Base-by-base conservation (phyloP, 2,329 filamentous ascomycete genomes). In the Amauroascus verrucosus region DNA sequence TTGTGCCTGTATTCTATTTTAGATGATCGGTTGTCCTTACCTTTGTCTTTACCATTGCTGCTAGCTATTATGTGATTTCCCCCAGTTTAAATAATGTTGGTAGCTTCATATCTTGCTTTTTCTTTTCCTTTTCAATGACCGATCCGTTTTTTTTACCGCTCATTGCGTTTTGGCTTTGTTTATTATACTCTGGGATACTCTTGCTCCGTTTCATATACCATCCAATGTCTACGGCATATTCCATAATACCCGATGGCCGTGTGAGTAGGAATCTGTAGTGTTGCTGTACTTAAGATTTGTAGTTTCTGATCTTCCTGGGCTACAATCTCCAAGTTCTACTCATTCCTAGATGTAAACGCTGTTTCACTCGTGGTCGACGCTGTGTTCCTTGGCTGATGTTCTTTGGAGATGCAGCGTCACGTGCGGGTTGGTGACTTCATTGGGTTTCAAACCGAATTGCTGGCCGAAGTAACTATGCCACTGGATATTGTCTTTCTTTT, bases 1-100 rank as follows among this genome's bases (percentile, higher is more conserved):
- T 48, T 38, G 32, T 24, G 33, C 46, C 46, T 48, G 46, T 48
- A 48, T 48, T 48, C 46, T 48, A 48, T 48, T 48, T 48, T 37
- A 47, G 44, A 47, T 33, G 46, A 48, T 48, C 28, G 46, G 32
- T 35, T 48, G 18, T n/a, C 18, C 14, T 20, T 48, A 2, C 9
- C 33, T 47, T 22, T 48, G 40, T 2, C 14, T 48, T 14, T 26
- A 28, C 30, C n/a, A 24, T 48, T 37, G 20, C 18, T 41, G 13
- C 38, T 41, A 8, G 20, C 20, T 24, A 28, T 13, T 45, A 24
- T 37, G 46, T 7, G 46, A 48, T 48, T 48, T 35, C 46, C 32
- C 22, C 32, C 26, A 47, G n/a, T 47, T 6, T 47, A 35, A 38
- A 26, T 35, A 48, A 48, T 48, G 46, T 48, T 37, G 46, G 33